phyloP scores from a whole-genome alignment of 306 rosid genomes.

The Trifolium subterraneum region DNA sequence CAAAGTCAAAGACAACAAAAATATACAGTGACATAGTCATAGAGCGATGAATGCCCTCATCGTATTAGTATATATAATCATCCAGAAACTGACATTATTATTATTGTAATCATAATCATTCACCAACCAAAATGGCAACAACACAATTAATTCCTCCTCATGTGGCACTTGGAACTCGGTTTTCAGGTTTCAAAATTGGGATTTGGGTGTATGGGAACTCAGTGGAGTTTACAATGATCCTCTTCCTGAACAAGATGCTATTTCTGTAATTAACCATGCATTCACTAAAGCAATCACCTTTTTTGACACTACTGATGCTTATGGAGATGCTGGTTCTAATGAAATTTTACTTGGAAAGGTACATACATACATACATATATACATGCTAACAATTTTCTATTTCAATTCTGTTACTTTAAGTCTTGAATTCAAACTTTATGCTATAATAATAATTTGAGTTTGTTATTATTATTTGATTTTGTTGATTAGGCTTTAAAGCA shows the following conservation, averaged over 20 bases:
- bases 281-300: slow-evolving; percentile 70
- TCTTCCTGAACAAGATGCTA: slow-evolving; percentile 60
- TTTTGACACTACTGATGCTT: slow-evolving; percentile 70
- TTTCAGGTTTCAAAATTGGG: slow-evolving; percentile 71
- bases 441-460: neutral
- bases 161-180: slow-evolving; percentile 40
- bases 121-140: slow-evolving; percentile 40
- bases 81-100: too few species aligned
- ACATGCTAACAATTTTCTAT: neutral
- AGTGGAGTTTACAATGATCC: slow-evolving; percentile 62
- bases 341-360: slow-evolving; percentile 82
- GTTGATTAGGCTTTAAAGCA: slow-evolving; percentile 63
- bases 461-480: too few species aligned
- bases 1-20: too few species aligned
- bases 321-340: slow-evolving; percentile 57
- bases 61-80: too few species aligned
- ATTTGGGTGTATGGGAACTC: slow-evolving; percentile 69
- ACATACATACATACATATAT: too few species aligned
- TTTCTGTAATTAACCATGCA: slow-evolving; percentile 63
- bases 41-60: too few species aligned
- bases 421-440: neutral
- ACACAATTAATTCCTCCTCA: slow-evolving; percentile 28
- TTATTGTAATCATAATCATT: too few species aligned
- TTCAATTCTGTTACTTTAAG: too few species aligned
- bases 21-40: too few species aligned